Base-by-base conservation (phyloP, 495 filamentous ascomycete species). In the Xylaria castorea region DNA sequence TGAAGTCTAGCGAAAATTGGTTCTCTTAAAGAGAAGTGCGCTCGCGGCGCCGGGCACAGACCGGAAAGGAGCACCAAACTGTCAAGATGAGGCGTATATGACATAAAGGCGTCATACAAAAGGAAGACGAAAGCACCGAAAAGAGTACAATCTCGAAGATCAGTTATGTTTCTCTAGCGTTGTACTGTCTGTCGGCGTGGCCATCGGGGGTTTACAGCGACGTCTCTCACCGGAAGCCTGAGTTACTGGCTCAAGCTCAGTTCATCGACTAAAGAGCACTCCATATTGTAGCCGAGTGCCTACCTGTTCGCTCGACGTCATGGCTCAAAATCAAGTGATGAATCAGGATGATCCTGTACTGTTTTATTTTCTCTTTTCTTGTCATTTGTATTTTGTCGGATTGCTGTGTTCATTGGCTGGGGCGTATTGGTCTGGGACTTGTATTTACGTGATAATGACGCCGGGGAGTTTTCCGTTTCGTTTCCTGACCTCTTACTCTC, bases 1-100 rank as follows among this genome's bases (percentile, higher is more conserved):
- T 66, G 9, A 76, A 74, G 38, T 58, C 67, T 44, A 79, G 71
- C 48, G 73, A 76, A n/a, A 75, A 81, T 48, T 84, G 82, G 82
- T 76, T 83, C 69, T 80, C 76, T 34, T 83, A 77, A 58, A 50
- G 71, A 72, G 70, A 71, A 57, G 36, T 65, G 58, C 65, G 68
- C 57, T 32, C 68, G 22, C 62, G 46, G 51, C 66, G 65, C 71
- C 70, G 30, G 30, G 66, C 25, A 38, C 11, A 40, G 34, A 22
- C 25, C 46, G 44, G 34, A 20, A 51, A 61, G 18, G 51, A 61
- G n/a, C 51, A 5, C 5, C 18, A 12, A 36, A 2, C 25, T 14
- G 5, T 18, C 4, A 50, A 62, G 1, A 50, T 63, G 53, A 40
- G 20, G 7, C 20, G 20, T 50, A 40, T 36, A 60, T 60, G 48